Base-by-base conservation (phyloP, 345 rosid species). In the Eucalyptus globulus region DNA sequence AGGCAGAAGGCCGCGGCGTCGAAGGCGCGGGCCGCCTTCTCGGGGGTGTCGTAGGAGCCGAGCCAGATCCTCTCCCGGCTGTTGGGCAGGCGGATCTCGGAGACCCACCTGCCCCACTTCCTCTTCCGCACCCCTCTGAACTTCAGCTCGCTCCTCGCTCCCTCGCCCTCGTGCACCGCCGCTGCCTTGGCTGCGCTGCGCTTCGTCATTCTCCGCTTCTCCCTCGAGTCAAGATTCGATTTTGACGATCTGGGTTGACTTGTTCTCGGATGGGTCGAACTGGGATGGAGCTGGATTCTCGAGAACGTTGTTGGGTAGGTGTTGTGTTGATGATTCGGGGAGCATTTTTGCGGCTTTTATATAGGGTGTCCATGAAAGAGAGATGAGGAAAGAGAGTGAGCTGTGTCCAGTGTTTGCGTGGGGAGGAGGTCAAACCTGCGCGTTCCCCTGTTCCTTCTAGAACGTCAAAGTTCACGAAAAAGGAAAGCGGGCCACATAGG, bases 21-120 rank as follows among this genome's bases (percentile, higher is more conserved):
- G 88, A 91, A 91, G 49, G 90, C 92, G 17, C 92, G 87, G 37
- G 92, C 90, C 9, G 92, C 92, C 86, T 89, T 89, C 88, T 87
- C 89, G 34, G 92, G 43, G 2, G 92, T 58, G 88, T 89, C 88
- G 76, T 80, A 91, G 89, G 92, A 91, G 12, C 90, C 90, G 43
- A 89, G 87, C 92, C 92, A 91, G 62, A 91, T 89, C 49, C 90
- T 40, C 58, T 85, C 87, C 8, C 90, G 83, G 86, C 89, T 44
- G 88, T 89, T 89, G 29, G 90, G 89, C 9, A 91, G 88, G 44
- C 90, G 81, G 67, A 91, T 89, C 13, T 91, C 90, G 21, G 90
- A 87, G n/a, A 91, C 92, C 87, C 87, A 90, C 69, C 83, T 90
- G 85, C 92, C 92, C 92, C 92, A 90, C 88, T 81, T 88, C 87